A percentile compares a stretch with the other conserved stretches of the same genome.
These are phyloP conservation scores for Clohesyomyces aquaticus DNA, from an alignment of 495 filamentous ascomycete species.

Conservation along the genomic window DNA sequence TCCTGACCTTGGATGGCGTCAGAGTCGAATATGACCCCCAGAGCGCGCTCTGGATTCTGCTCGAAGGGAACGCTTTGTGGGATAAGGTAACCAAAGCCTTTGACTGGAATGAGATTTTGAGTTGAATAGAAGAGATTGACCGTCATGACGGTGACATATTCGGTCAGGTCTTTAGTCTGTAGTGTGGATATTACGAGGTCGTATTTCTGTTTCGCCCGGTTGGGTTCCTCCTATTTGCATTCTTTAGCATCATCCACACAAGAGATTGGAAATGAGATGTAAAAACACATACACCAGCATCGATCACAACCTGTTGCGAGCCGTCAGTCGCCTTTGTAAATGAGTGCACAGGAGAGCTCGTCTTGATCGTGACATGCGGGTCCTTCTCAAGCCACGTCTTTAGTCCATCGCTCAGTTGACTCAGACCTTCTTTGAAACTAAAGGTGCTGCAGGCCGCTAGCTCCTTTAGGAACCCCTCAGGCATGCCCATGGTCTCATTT, in stretches of 20 bases:
- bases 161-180: conserved; percentile 45
- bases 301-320: neutral
- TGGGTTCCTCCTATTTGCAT: conserved; percentile 12
- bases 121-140: conserved; percentile 84
- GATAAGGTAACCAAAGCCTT: conserved; percentile 91
- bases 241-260: neutral
- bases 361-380: conserved; percentile 60
- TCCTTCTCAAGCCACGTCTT: conserved; percentile 50
- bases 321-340: neutral
- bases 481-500: conserved; percentile 1
- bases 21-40: conserved; percentile 92
- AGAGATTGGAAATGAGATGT: neutral
- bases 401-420: conserved; percentile 56
- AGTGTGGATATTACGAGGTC: conserved; percentile 33
- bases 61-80: conserved; percentile 68
- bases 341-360: conserved; percentile 46
- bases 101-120: conserved; percentile 62
- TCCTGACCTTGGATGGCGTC: conserved; percentile 58
- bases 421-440: conserved; percentile 64
- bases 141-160: conserved; percentile 81
- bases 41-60: conserved; percentile 79
- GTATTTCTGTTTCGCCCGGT: conserved; percentile 30
- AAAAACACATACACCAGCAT: conserved; percentile 17
- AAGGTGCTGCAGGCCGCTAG: conserved; percentile 56
- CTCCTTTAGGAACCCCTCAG: conserved; percentile 18